Percentiles rank a stretch among this genome's conserved stretches.
Evolutionary conservation across 2,329 filamentous ascomycete genomes (phyloP).

Genomic region (Claviceps sp.): DNA sequence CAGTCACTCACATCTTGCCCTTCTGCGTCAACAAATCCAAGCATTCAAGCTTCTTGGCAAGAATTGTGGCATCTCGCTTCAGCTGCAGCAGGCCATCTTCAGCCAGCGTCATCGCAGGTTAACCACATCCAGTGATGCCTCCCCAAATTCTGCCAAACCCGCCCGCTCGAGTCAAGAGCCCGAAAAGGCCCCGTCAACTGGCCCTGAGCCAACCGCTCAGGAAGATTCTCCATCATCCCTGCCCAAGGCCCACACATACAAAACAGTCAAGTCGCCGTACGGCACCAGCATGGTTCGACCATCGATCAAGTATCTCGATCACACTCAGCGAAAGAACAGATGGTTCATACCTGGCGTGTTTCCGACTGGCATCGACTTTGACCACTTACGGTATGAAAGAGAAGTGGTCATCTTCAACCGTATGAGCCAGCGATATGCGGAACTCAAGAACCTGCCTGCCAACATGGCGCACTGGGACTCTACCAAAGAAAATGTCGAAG

Average conservation of each 20-base stretch:
- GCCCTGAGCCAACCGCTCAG: conserved; percentile 20
- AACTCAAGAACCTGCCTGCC: conserved; percentile 70
- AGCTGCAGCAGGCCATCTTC: conserved; percentile 74
- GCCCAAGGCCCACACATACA: conserved; percentile 43
- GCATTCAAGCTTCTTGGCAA: conserved; percentile 86
- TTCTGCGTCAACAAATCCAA: conserved; percentile 73
- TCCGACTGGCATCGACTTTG: conserved; percentile 76
- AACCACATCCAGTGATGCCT: conserved; percentile 35
- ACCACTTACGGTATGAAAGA: conserved; percentile 72
- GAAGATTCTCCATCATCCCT: conserved; percentile 16
- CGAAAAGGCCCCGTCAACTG: conserved; percentile 23
- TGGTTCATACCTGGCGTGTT: conserved; percentile 77
- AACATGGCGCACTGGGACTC: conserved; percentile 83
- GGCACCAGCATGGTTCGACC: conserved; percentile 37
- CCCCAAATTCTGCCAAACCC: conserved; percentile 23
- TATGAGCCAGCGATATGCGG: conserved; percentile 70
- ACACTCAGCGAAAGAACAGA: conserved; percentile 61
- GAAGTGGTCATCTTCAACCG: conserved; percentile 84
- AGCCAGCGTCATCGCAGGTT: conserved; percentile 54
- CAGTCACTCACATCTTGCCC: conserved; percentile 62
- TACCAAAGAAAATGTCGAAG: conserved; percentile 49
- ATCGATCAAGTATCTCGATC: conserved; percentile 65
- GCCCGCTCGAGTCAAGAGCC: conserved; percentile 18
- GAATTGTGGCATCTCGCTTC: conserved; percentile 66
- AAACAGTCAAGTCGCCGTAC: conserved; percentile 65